Percentiles rank a stretch among this genome's conserved stretches.
These are phyloP conservation scores for Microbotryum violaceum DNA, from an alignment of 1,284 basidiomycete genomes.

Conservation along the genomic window DNA sequence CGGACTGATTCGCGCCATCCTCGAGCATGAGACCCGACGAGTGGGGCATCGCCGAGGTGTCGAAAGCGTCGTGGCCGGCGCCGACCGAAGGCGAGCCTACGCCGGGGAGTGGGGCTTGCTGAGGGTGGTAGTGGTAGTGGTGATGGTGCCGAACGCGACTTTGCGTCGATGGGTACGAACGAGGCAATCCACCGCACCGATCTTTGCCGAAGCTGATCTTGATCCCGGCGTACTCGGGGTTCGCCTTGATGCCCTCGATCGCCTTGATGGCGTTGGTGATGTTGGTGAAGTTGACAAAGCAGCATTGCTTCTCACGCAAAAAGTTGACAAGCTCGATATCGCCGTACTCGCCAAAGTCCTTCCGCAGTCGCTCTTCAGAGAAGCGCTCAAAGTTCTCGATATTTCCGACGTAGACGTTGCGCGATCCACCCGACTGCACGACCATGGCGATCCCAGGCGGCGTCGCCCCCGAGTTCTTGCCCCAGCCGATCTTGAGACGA, in stretches of 20 bases:
- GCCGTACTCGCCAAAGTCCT: slow-evolving; percentile 84
- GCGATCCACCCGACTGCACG: slow-evolving; percentile 79
- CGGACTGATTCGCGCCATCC: no score
- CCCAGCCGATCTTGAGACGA: slow-evolving; percentile 89
- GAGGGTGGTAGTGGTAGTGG: no score
- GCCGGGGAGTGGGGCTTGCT: no score
- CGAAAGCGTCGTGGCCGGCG: no score
- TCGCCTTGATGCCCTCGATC: slow-evolving; percentile 77
- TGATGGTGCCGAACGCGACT: no score
- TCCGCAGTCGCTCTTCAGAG: slow-evolving; percentile 72
- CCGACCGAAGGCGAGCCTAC: no score
- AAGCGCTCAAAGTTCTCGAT: slow-evolving; percentile 85
- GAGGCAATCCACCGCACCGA: slow-evolving; percentile 57
- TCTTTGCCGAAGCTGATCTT: slow-evolving; percentile 77
- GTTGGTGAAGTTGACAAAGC: slow-evolving; percentile 85
- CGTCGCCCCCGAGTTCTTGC: slow-evolving; percentile 69
- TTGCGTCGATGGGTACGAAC: slow-evolving; percentile 11
- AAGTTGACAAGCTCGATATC: slow-evolving; percentile 94
- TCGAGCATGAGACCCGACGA: no score
- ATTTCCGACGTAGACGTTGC: slow-evolving; percentile 73
- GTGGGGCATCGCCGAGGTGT: no score
- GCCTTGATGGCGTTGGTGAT: slow-evolving; percentile 91
- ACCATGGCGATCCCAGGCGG: slow-evolving; percentile 72
- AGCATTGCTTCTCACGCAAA: slow-evolving; percentile 90
- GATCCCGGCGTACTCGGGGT: slow-evolving; percentile 35